Evolutionary conservation across 768 basidiomycete species (phyloP), one percentile per base, ranked within the genome.

Genomic region (Calvatia gigantea): DNA sequence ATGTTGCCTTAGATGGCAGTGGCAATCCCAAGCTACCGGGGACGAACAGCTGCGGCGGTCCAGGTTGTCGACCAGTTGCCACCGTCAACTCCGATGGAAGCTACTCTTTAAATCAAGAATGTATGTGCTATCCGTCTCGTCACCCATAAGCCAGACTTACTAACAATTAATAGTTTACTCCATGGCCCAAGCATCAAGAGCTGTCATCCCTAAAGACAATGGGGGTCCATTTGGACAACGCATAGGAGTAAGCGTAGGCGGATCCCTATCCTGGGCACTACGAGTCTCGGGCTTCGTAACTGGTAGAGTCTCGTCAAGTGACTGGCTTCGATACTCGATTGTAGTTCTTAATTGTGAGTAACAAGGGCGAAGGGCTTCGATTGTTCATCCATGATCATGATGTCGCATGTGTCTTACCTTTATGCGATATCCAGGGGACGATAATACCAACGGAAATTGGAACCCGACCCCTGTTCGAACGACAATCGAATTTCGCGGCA

Each of bases 161-260:
- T 12, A 21, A 15, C 15, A 17, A 15, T 5, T 39, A 21, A 23
- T 54, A 85, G 83, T 85, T 69, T 89, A 87, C 56, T 69, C 83
- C 0, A 85, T 90, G 82, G 86, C 85, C 1, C 87, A 90, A 50
- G 84, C 83, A 2, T 86, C 85, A 21, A 87, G 87, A 66, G 88
- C 87, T 2, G 78, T 86, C 51, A 73, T 87, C 19, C 89, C 89
- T 0, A 81, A 82, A 45, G 89, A 91, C 48, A 61, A 62, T 0
- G 83, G 81, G 1, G 89, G 89, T 1, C 84, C 86, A 1, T 89
- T 75, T 63, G 89, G 83, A 15, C 75, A 86, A 61, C 79, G 89
- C 12, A 83, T 90, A 41, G 85, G 81, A 2, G 82, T 85, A 14
- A 75, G 75, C 35, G 81, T 90, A 1, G 77, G 76, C 5, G 88